Conservation (phyloP, 1,284 basidiomycete species). For the Mycocalia duriaeana region DNA sequence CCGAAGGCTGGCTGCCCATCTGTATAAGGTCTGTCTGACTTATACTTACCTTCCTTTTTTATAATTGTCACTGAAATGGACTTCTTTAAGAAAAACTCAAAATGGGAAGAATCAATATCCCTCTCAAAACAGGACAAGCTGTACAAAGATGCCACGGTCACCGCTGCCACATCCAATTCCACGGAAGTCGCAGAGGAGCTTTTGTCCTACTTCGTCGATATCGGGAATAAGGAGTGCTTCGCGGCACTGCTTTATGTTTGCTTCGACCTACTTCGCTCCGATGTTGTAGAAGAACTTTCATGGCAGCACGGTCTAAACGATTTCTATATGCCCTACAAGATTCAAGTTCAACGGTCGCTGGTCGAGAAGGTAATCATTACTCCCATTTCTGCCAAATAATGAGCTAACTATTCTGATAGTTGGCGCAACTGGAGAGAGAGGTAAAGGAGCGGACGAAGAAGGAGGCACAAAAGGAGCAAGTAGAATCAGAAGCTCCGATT, state of each 20-base stretch:
- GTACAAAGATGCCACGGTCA: conserved; percentile 94
- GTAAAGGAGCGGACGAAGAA: conserved; percentile 79
- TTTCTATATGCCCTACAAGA: conserved; percentile 93
- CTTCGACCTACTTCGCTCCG: conserved; percentile 89
- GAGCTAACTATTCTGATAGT: conserved; percentile 30
- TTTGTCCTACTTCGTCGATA: conserved; percentile 90
- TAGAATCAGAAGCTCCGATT: conserved; percentile 76
- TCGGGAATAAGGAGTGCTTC: conserved; percentile 98
- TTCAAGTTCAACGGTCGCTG: conserved; percentile 79
- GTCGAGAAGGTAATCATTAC: conserved; percentile 53
- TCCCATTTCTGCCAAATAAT: conserved; percentile 4
- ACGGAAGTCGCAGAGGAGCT: conserved; percentile 91
- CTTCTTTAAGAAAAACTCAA: conserved; percentile 75
- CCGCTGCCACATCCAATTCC: conserved; percentile 78
- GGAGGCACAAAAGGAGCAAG: conserved; percentile 81
- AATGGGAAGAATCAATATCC: conserved; percentile 93
- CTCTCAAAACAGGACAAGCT: conserved; percentile 95
- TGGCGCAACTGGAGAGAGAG: conserved; percentile 76
- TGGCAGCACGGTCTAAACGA: conserved; percentile 96
- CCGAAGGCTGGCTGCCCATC: conserved; percentile 87
- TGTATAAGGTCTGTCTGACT: conserved; percentile 81
- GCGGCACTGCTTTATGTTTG: conserved; percentile 86
- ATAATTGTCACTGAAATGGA: conserved; percentile 6
- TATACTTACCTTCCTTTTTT: too few relatives aligned
- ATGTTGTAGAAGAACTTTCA: conserved; percentile 89